Evolutionary conservation across 2,329 filamentous ascomycete species (phyloP).

Genomic region (Fusarium penzigii): DNA sequence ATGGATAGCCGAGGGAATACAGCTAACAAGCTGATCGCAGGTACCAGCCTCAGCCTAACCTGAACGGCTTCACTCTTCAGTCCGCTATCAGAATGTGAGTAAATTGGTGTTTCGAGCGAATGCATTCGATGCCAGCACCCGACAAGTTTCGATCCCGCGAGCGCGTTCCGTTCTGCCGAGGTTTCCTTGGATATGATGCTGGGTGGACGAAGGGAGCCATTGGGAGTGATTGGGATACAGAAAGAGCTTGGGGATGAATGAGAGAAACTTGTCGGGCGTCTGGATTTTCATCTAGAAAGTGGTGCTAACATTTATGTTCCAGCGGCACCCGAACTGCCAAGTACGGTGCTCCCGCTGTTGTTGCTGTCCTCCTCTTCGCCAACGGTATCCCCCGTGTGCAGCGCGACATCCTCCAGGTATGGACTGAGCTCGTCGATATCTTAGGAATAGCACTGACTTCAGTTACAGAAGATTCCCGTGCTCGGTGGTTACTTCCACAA

Average conservation of each 20-base stretch:
- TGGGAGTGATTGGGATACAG: not conserved
- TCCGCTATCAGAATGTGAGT: conserved; percentile 54
- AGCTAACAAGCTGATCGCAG: conserved; percentile 42
- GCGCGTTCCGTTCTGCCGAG: conserved; percentile 25
- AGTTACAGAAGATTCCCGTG: conserved; percentile 54
- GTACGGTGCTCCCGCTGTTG: conserved; percentile 59
- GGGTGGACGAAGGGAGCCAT: not conserved
- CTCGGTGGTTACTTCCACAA: conserved; percentile 53
- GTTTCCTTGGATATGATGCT: conserved; percentile 1
- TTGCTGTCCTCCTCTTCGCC: conserved; percentile 60
- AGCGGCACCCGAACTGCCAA: conserved; percentile 55
- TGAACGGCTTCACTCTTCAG: conserved; percentile 54
- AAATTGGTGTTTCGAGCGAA: not conserved
- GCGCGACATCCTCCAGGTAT: conserved; percentile 59
- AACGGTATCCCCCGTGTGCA: conserved; percentile 64
- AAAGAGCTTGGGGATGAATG: not conserved
- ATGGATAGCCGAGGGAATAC: conserved; percentile 2
- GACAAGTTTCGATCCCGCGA: conserved; percentile 9
- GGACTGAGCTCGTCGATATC: conserved; percentile 5
- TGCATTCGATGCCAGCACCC: not conserved
- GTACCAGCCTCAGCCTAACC: conserved; percentile 60
- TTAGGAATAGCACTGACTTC: conserved; percentile 22
- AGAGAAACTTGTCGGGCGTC: not conserved
- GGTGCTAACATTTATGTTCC: conserved; percentile 17
- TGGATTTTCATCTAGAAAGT: not conserved